Evolutionary conservation across 257 asterid genomes (phyloP), one percentile per base, ranked within the genome.

Genomic region (Gentiana straminea): DNA sequence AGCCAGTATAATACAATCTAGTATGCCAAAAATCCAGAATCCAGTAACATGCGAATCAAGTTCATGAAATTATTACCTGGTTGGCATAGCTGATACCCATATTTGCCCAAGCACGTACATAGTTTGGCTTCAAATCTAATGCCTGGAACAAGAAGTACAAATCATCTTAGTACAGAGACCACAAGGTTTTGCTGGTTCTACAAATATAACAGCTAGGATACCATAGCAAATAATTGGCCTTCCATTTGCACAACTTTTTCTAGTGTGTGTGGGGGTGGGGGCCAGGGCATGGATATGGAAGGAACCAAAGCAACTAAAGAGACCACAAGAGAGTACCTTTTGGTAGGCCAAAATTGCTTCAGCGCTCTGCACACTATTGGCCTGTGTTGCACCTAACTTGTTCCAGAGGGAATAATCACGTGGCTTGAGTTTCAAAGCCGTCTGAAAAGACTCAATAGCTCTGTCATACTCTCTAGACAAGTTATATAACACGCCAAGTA

Each of bases 91-190:
- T 88, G 79, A 92, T 92, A 35, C 99, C 99, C 95, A 92, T 88
- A 75, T 92, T 92, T 47, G 99, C 99, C 99, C 99, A 92, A 38
- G 99, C 99, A 51, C 97, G 97, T 52, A 88, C 99, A 54, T 92
- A 92, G 67, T 88, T 92, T 24, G 95, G 99, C 77, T 92, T 92
- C 52, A 92, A 70, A 84, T 92, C 97, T 50, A 92, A 79, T 51
- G 99, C 99, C 99, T 92, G 88, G 57, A 67, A 75, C 55, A 58
- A 64, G 65, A 52, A 45, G 33, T 43, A 9, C 1, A 58, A 39
- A 24, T 24, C 24, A 3, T 39, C 8, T 39, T 39, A 41, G 46
- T 41, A 41, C 9, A 41, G 9, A 41, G 8, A 5, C 46, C 3
- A 5, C 9, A 3, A 41, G 9, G 8, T 24, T 10, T 41, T 41